Percentiles rank a stretch among this genome's conserved stretches.
phyloP scores from a whole-genome alignment of 2,329 filamentous ascomycete species.

The Thermothelomyces thermophilus region DNA sequence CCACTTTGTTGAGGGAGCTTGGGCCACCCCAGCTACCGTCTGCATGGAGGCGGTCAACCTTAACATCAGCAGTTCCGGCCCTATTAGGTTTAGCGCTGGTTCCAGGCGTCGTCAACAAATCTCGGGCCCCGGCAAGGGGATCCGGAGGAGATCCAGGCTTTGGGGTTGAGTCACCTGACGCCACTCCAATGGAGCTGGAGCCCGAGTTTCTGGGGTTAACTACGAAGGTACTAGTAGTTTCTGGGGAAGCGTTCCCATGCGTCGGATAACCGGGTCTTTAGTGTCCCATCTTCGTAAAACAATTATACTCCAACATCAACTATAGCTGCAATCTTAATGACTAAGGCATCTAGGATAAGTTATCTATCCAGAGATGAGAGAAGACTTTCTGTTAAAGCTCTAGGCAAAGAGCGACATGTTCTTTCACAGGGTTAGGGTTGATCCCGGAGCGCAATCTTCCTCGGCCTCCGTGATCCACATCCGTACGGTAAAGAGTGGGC shows the following conservation, averaged over 20 bases:
- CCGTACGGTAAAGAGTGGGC: neutral
- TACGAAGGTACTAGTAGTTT: too few species aligned
- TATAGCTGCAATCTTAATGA: too few species aligned
- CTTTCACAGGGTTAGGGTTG: constrained; percentile 1
- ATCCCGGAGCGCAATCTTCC: too few species aligned
- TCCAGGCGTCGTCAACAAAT: constrained; percentile 20
- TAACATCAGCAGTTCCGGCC: constrained; percentile 5
- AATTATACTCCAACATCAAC: too few species aligned
- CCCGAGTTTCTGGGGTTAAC: neutral
- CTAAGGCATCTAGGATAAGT: too few species aligned
- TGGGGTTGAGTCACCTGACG: neutral
- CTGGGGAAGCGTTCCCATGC: too few species aligned
- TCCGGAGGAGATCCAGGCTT: neutral
- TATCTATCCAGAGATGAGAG: too few species aligned
- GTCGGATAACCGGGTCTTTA: too few species aligned
- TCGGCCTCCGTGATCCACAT: neutral
- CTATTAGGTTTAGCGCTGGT: constrained; percentile 15
- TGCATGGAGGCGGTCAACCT: constrained; percentile 21
- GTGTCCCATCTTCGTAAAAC: too few species aligned
- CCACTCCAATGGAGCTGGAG: neutral
- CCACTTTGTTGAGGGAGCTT: constrained; percentile 26
- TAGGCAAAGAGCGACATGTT: too few species aligned
- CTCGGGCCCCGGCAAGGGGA: constrained; percentile 3
- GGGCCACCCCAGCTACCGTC: constrained; percentile 19
- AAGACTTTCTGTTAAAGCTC: too few species aligned